phyloP scores from a whole-genome alignment of 768 basidiomycete species.

The Tephrocybe rancida region DNA sequence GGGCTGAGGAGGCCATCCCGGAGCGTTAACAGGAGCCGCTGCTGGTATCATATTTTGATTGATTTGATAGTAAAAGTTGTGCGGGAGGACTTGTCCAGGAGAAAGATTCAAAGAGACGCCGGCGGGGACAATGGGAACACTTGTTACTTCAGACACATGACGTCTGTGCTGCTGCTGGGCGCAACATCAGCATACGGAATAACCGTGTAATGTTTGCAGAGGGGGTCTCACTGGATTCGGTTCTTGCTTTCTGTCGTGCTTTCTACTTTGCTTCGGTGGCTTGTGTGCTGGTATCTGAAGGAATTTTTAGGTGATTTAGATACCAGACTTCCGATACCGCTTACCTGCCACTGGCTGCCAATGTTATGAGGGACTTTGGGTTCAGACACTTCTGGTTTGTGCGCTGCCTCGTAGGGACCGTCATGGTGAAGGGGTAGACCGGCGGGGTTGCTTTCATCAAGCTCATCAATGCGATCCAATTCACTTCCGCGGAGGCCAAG shows the following conservation, averaged over 20 bases:
- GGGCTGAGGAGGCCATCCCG: constrained; percentile 11
- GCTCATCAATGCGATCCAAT: constrained; percentile 75
- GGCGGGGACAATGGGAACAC: constrained; percentile 30
- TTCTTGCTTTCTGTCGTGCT: constrained; percentile 4
- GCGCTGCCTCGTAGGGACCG: constrained; percentile 74
- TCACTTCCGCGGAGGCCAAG: constrained; percentile 24
- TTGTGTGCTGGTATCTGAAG: not conserved
- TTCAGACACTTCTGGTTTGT: constrained; percentile 26
- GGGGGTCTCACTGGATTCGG: constrained; percentile 8
- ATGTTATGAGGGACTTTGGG: constrained; percentile 24
- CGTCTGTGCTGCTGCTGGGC: constrained; percentile 4
- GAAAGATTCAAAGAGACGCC: constrained; percentile 52
- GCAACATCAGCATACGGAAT: not conserved
- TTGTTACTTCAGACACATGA: constrained; percentile 4
- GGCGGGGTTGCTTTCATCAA: constrained; percentile 76
- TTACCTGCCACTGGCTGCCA: constrained; percentile 21
- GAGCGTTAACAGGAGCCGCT: not conserved
- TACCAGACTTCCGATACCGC: not conserved
- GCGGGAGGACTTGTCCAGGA: constrained; percentile 61
- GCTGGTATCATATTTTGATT: not conserved
- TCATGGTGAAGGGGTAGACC: constrained; percentile 66
- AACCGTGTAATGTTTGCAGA: not conserved
- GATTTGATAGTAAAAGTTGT: constrained; percentile 22
- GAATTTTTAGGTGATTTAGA: constrained; percentile 5
- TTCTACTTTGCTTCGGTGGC: constrained; percentile 6